These are phyloP conservation scores for Debaryomyces fabryi DNA, from an alignment of 1,139 yeast genomes.

Conservation along the genomic window DNA sequence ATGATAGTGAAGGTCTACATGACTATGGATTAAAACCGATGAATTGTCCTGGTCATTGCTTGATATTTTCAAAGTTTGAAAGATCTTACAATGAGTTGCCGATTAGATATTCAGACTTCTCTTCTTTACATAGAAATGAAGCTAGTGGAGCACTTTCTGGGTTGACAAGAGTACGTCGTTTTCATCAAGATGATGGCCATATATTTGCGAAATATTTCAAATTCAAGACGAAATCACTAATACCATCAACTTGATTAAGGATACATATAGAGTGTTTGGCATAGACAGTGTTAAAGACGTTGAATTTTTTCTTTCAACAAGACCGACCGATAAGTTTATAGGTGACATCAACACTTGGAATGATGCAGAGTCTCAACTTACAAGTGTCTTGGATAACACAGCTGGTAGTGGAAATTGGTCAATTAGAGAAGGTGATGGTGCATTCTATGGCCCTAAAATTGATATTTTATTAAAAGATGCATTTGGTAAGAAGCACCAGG, in stretches of 20 bases:
- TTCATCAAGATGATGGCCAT: constrained; percentile 99
- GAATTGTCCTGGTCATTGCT: constrained; percentile 99
- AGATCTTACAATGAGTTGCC: constrained; percentile 92
- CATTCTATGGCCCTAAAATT: constrained; percentile 96
- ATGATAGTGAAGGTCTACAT: constrained; percentile 40
- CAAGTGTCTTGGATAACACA: constrained; percentile 59
- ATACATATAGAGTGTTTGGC: constrained; percentile 80
- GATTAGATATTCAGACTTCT: constrained; percentile 85
- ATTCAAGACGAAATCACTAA: constrained; percentile 76
- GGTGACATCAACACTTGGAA: constrained; percentile 88
- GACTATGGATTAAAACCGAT: constrained; percentile 90
- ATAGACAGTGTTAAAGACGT: constrained; percentile 51
- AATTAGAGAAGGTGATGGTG: constrained; percentile 91
- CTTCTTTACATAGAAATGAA: constrained; percentile 94
- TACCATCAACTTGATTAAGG: constrained; percentile 73
- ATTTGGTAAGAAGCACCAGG: constrained; percentile 82
- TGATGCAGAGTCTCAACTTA: constrained; percentile 75
- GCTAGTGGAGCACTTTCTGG: constrained; percentile 95
- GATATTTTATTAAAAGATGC: constrained; percentile 88
- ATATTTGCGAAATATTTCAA: constrained; percentile 85
- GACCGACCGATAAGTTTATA: constrained; percentile 81
- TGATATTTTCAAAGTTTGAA: constrained; percentile 79
- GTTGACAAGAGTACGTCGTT: constrained; percentile 89
- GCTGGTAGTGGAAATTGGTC: constrained; percentile 66
- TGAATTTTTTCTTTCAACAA: constrained; percentile 78